phyloP scores from a whole-genome alignment of 805 yeast species.

The Candida hungchunana region DNA sequence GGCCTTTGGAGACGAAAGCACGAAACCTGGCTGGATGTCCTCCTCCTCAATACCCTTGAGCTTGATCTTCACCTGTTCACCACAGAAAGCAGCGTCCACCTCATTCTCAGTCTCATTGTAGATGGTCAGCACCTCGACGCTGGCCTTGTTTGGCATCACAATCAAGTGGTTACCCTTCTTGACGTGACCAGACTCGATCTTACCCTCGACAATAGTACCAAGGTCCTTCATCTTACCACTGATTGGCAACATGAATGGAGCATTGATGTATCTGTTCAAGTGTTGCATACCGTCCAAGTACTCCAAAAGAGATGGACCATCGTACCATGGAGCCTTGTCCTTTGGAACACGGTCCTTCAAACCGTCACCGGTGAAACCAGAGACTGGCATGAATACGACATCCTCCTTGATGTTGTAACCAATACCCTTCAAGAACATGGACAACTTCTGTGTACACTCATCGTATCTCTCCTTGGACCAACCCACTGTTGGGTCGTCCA shows the following conservation, averaged over 20 bases:
- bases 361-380: constrained; percentile 97
- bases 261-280: constrained; percentile 81
- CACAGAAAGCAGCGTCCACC: constrained; percentile 84
- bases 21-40: constrained; percentile 88
- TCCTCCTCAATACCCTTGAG: constrained; percentile 97
- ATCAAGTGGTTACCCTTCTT: constrained; percentile 72
- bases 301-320: constrained; percentile 88
- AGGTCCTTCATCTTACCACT: constrained; percentile 93
- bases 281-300: constrained; percentile 80
- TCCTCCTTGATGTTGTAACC: constrained; percentile 86
- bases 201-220: constrained; percentile 98
- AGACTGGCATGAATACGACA: constrained; percentile 91
- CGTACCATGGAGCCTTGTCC: constrained; percentile 85
- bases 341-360: constrained; percentile 77
- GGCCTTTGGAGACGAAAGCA: constrained; percentile 75
- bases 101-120: constrained; percentile 96
- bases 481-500: constrained; percentile 96
- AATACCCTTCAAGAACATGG: constrained; percentile 73
- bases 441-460: constrained; percentile 86
- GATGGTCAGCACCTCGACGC: constrained; percentile 81
- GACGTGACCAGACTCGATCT: constrained; percentile 92
- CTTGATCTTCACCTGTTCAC: constrained; percentile 95
- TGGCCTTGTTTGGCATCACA: constrained; percentile 87
- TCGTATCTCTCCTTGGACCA: constrained; percentile 97
- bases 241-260: constrained; percentile 96